These are phyloP conservation scores for Aspergillus nanangensis DNA, from an alignment of 495 filamentous ascomycete species.

Conservation along the genomic window DNA sequence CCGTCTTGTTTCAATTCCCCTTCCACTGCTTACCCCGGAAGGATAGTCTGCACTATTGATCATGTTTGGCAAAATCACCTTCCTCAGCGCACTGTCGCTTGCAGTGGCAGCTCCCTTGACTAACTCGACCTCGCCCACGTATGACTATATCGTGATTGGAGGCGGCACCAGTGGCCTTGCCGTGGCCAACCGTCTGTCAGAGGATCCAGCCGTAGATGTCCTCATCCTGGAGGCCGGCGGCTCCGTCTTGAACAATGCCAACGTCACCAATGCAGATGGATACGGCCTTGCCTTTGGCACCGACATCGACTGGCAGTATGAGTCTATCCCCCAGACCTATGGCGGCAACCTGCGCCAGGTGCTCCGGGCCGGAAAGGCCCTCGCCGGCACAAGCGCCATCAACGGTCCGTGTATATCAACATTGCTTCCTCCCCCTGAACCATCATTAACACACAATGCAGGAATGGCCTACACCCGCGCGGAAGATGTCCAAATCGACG, in stretches of 20 bases:
- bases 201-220: conserved; percentile 39
- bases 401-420: conserved; percentile 36
- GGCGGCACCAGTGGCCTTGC: conserved; percentile 51
- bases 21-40: too few species aligned
- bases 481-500: conserved; percentile 37
- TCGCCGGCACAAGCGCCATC: conserved; percentile 50
- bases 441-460: conserved; percentile 7
- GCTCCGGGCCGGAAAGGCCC: conserved; percentile 44
- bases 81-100: neutral
- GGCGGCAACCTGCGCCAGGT: conserved; percentile 26
- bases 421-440: neutral
- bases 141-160: conserved; percentile 49
- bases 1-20: too few species aligned
- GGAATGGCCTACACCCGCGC: conserved; percentile 45
- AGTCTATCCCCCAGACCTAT: conserved; percentile 39
- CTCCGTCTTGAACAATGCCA: conserved; percentile 42
- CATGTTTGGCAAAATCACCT: neutral
- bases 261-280: conserved; percentile 39
- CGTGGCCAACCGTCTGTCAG: conserved; percentile 50
- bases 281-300: conserved; percentile 41
- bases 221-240: conserved; percentile 52
- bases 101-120: neutral
- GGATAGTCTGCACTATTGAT: conserved; percentile 6
- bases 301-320: conserved; percentile 49
- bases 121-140: conserved; percentile 5